Evolutionary conservation across 345 rosid species (phyloP).

Genomic region (Cardamine chenopodiifolia): DNA sequence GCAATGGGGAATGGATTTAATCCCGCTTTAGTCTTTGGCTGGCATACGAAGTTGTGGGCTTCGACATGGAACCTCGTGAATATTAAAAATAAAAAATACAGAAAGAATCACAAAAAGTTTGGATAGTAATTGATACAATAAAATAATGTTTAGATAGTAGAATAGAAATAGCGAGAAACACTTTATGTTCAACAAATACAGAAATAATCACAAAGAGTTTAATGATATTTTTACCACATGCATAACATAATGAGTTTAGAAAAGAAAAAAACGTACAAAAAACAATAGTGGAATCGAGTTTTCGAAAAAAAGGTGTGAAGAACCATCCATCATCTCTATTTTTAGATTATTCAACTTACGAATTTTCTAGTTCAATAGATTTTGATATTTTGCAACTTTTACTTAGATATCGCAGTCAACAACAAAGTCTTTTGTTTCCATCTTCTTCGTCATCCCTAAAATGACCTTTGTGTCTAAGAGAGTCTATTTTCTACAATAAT

Average conservation of each 20-base stretch:
- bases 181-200: too few species aligned
- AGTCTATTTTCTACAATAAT: not conserved
- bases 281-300: not conserved
- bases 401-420: not conserved
- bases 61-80: not conserved
- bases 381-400: not conserved
- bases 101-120: not conserved
- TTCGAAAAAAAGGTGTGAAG: not conserved
- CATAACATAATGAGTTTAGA: not conserved
- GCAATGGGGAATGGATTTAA: too few species aligned
- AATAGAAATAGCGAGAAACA: not conserved
- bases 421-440: not conserved
- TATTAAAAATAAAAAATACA: not conserved
- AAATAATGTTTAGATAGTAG: too few species aligned
- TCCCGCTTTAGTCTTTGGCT: rapidly evolving
- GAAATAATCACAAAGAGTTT: not conserved
- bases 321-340: not conserved
- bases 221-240: not conserved
- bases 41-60: too few species aligned
- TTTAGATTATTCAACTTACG: not conserved
- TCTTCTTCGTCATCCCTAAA: not conserved
- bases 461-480: not conserved
- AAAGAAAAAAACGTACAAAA: too few species aligned
- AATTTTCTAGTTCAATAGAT: not conserved
- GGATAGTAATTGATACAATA: not conserved